These are phyloP conservation scores for Stylonectria norvegica DNA, from an alignment of 2,329 filamentous ascomycete genomes.

Conservation along the genomic window DNA sequence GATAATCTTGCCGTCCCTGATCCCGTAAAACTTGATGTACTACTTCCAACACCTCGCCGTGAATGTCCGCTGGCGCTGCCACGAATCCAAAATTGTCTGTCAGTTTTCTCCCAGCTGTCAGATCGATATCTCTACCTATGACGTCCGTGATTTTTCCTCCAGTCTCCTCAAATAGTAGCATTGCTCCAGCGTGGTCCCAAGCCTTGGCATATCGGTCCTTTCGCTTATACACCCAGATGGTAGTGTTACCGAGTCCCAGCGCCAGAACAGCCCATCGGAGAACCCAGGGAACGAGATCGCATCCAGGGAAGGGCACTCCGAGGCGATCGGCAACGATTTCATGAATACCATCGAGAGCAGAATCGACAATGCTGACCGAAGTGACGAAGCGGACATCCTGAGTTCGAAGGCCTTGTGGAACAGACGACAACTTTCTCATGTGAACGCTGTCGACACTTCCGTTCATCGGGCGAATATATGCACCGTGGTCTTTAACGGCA, in stretches of 20 bases:
- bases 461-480: slow-evolving; percentile 43
- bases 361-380: slow-evolving; percentile 44
- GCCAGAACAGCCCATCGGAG: slow-evolving; percentile 53
- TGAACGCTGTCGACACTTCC: slow-evolving; percentile 19
- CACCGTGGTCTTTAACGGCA: slow-evolving; percentile 46
- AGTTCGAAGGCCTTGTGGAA: slow-evolving; percentile 18
- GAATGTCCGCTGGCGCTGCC: slow-evolving; percentile 45
- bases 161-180: slow-evolving; percentile 55
- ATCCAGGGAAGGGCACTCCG: slow-evolving; percentile 43
- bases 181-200: slow-evolving; percentile 60
- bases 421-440: slow-evolving; percentile 33
- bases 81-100: slow-evolving; percentile 54
- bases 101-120: slow-evolving; percentile 48
- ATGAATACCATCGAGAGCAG: slow-evolving; percentile 48
- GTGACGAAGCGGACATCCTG: slow-evolving; percentile 44
- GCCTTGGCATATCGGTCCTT: slow-evolving; percentile 49
- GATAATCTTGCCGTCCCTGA: too few relatives aligned
- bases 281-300: slow-evolving; percentile 56
- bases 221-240: slow-evolving; percentile 54
- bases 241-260: slow-evolving; percentile 50
- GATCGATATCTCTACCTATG: slow-evolving; percentile 48
- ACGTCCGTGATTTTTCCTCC: slow-evolving; percentile 56
- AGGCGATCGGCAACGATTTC: slow-evolving; percentile 41
- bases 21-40: slow-evolving; percentile 71
- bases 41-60: slow-evolving; percentile 51